Conservation (phyloP, 1,139 yeast genomes). For the Sugiyamaella sp. region DNA sequence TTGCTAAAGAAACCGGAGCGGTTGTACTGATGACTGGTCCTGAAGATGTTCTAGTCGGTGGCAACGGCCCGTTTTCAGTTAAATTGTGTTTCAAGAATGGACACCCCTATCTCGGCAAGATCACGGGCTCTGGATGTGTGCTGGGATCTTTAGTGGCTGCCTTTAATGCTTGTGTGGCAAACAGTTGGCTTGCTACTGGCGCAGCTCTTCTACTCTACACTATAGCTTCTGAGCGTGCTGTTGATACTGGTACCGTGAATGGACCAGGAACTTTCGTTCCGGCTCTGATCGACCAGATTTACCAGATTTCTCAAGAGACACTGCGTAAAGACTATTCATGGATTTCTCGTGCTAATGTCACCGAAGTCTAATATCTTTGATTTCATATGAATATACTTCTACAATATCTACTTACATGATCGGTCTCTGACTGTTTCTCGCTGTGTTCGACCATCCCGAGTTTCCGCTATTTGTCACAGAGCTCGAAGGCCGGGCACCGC, state of each 20-base stretch:
- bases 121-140: conserved; percentile 92
- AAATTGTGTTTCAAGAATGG: conserved; percentile 57
- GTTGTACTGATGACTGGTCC: conserved; percentile 76
- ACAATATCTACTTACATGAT: too few relatives aligned
- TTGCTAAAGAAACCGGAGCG: conserved; percentile 59
- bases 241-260: conserved; percentile 27
- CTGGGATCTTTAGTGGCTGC: conserved; percentile 75
- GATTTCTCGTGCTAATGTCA: conserved; percentile 15
- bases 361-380: background rate
- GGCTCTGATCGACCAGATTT: conserved; percentile 51
- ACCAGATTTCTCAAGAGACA: conserved; percentile 29
- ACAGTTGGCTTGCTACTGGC: conserved; percentile 49
- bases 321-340: conserved; percentile 10
- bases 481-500: too few relatives aligned
- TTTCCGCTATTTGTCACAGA: too few relatives aligned
- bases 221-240: conserved; percentile 64
- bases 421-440: too few relatives aligned
- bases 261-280: conserved; percentile 59
- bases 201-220: conserved; percentile 68
- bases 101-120: conserved; percentile 62
- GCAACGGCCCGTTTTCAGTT: conserved; percentile 41
- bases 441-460: too few relatives aligned
- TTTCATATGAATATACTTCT: too few relatives aligned
- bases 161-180: conserved; percentile 44
- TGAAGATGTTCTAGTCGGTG: conserved; percentile 53